Conservation (phyloP, 495 filamentous ascomycete genomes). For the Immersiella caudata region DNA sequence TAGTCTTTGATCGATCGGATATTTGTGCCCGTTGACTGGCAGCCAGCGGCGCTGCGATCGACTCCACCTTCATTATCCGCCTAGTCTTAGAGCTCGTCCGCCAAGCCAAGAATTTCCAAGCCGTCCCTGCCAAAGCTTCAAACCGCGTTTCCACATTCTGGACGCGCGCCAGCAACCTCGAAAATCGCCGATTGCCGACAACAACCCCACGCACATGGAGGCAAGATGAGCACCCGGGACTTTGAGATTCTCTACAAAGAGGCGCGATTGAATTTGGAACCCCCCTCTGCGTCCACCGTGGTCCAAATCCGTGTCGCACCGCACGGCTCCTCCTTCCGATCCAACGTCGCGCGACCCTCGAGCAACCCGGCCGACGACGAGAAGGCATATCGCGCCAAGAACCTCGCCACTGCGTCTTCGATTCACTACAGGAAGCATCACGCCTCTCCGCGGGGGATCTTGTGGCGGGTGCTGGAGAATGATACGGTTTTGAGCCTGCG, state of each 20-base stretch:
- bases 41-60: too few relatives aligned
- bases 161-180: slow-evolving; percentile 28
- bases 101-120: slow-evolving; percentile 26
- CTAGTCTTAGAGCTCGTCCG: neutral
- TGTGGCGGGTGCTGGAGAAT: slow-evolving; percentile 87
- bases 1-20: too few relatives aligned
- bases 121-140: slow-evolving; percentile 25
- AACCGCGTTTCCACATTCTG: slow-evolving; percentile 29
- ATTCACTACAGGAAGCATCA: slow-evolving; percentile 80
- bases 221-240: slow-evolving; percentile 48
- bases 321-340: slow-evolving; percentile 43
- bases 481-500: slow-evolving; percentile 80
- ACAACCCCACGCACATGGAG: slow-evolving; percentile 36
- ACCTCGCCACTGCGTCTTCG: slow-evolving; percentile 77
- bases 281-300: slow-evolving; percentile 66
- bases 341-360: slow-evolving; percentile 34
- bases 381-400: slow-evolving; percentile 66
- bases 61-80: too few relatives aligned
- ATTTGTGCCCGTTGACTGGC: too few relatives aligned
- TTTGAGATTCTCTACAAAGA: slow-evolving; percentile 74
- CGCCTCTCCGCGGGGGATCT: slow-evolving; percentile 75
- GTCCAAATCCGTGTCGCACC: slow-evolving; percentile 73
- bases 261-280: slow-evolving; percentile 79
- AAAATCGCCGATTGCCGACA: slow-evolving; percentile 26
- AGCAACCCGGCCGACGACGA: slow-evolving; percentile 63